phyloP scores from a whole-genome alignment of 1,139 yeast species.

The Casaregolazyma suthepensis region DNA sequence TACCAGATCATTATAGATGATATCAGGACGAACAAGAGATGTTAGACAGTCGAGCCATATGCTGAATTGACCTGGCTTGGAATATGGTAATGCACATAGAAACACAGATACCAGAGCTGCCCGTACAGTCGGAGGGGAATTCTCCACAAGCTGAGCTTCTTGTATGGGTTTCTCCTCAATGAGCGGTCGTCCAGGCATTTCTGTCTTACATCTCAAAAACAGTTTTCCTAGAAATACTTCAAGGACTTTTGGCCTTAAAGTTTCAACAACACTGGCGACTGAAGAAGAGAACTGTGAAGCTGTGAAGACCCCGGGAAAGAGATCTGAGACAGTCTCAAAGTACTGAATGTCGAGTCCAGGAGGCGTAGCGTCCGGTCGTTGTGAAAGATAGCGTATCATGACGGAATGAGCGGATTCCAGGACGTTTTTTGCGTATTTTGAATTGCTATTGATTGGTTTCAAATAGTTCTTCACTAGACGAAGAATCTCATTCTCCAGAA shows the following conservation, averaged over 20 bases:
- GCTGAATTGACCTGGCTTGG: conserved; percentile 41
- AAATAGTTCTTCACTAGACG: conserved; percentile 33
- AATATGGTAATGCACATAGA: conserved; percentile 49
- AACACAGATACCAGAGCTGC: conserved; percentile 48
- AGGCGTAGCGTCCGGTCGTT: conserved; percentile 15
- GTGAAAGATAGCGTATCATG: conserved; percentile 37
- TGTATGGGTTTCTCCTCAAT: conserved; percentile 33
- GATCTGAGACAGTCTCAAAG: conserved; percentile 36
- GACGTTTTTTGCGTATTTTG: conserved; percentile 31
- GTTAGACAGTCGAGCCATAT: conserved; percentile 39
- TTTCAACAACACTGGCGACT: conserved; percentile 35
- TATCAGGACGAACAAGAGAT: conserved; percentile 9
- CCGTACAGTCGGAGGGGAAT: conserved; percentile 38
- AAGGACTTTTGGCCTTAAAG: conserved; percentile 36
- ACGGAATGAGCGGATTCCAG: conserved; percentile 68
- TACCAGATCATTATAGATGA: conserved; percentile 14
- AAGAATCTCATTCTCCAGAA: conserved; percentile 36
- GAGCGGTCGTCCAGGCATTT: conserved; percentile 31
- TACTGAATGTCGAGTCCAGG: conserved; percentile 21
- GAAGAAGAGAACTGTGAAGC: conserved; percentile 55
- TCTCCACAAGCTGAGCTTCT: conserved; percentile 24
- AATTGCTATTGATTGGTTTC: conserved; percentile 36
- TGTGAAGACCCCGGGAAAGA: conserved; percentile 55
- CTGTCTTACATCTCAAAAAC: conserved; percentile 30
- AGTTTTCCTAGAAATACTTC: conserved; percentile 40